Percentiles rank a stretch among this genome's conserved stretches.
These are phyloP conservation scores for Podaxis sp. DNA, from an alignment of 768 basidiomycete species.

Conservation along the genomic window DNA sequence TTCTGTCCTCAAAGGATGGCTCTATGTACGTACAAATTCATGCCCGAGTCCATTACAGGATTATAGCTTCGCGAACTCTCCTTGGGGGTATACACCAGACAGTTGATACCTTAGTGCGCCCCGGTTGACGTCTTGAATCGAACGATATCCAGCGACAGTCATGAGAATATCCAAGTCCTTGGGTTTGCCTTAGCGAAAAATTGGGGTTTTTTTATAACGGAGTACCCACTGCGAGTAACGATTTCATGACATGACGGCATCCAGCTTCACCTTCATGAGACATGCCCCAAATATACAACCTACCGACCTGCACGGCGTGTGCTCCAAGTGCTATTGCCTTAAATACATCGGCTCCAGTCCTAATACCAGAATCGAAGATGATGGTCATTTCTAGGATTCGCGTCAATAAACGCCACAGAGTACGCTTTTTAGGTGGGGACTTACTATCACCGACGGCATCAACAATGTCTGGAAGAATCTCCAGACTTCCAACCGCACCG, in stretches of 20 bases:
- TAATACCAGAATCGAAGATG: conserved; percentile 54
- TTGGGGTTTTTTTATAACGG: background rate
- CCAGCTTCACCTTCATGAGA: conserved; percentile 51
- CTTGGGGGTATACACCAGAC: background rate
- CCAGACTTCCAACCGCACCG: conserved; percentile 51
- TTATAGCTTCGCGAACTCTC: background rate
- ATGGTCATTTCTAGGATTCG: conserved; percentile 41
- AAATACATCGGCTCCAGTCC: conserved; percentile 51
- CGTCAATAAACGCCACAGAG: background rate
- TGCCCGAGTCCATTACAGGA: too few species aligned
- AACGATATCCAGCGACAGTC: background rate
- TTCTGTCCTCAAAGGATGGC: too few species aligned
- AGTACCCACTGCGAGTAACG: conserved; percentile 40
- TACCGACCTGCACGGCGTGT: conserved; percentile 49
- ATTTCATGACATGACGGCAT: conserved; percentile 54
- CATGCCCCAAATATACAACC: conserved; percentile 53
- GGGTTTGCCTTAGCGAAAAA: background rate
- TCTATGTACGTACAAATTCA: too few species aligned
- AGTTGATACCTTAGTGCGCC: background rate
- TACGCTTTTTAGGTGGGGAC: conserved; percentile 13
- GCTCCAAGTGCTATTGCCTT: conserved; percentile 59
- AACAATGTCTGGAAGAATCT: conserved; percentile 48
- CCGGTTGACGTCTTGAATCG: background rate
- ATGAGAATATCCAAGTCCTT: background rate
- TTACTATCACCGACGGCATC: conserved; percentile 50